Base-by-base conservation (phyloP, 805 yeast species). In the Candida nonsorbophila region DNA sequence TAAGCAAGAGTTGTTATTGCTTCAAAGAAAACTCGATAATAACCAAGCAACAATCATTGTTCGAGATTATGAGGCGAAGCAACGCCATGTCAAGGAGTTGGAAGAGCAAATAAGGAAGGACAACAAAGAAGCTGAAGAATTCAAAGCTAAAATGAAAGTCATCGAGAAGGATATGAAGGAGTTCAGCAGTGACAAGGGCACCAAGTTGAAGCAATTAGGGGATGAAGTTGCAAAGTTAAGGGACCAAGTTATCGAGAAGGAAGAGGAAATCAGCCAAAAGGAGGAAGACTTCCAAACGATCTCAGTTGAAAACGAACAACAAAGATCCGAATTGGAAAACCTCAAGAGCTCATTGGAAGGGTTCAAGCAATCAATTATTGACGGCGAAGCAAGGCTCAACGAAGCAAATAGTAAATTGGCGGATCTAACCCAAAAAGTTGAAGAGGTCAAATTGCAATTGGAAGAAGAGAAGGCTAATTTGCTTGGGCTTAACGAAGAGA, bases 151-250 rank as follows among this genome's bases (percentile, higher is more conserved):
- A 16, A 70, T 84, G 8, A 40, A 44, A 3, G 49, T 49, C 6
- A 77, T 84, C 30, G 84, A 83, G 46, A 70, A 62, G 11, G 97
- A 92, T 51, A 84, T 87, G 62, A 65, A 69, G 29, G 97, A 92
- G 44, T 90, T 87, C 50, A 75, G 72, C 35, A 62, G 61, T 24
- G 82, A 94, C 51, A 88, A 87, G 42, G 85, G 88, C 1, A 72
- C 80, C 1, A 94, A 90, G 51, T 63, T 94, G 35, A 74, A 74
- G 27, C 75, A 82, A 44, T 58, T 83, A 23, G 69, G 74, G 39
- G 37, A 45, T 4, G 86, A 82, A 36, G 65, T 81, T 14, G 36
- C 35, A n/a, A 25, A 36, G 17, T 42, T 64, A 26, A 49, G 53
- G 30, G 45, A 49, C 7, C 39, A 45, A 6, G 51, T 81, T 4